These are phyloP conservation scores for Candida ficus DNA, from an alignment of 805 yeast genomes.

Conservation along the genomic window DNA sequence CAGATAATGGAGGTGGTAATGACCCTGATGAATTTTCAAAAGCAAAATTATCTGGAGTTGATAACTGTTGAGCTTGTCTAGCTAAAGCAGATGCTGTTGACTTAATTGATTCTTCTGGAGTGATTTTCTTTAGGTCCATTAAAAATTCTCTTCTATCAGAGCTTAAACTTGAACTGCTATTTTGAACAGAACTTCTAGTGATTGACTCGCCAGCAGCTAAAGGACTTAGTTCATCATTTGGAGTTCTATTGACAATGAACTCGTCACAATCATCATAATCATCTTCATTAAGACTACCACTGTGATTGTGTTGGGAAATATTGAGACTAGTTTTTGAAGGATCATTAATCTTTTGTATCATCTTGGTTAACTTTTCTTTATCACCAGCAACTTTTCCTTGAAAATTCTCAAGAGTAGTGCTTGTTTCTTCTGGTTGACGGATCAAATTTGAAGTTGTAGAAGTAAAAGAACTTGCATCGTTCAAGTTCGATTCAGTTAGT, in stretches of 20 bases:
- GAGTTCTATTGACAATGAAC: constrained; percentile 8
- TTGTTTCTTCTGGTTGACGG: constrained; percentile 1
- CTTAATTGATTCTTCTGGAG: background rate
- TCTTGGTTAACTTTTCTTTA: constrained; percentile 3
- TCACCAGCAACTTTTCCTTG: constrained; percentile 5
- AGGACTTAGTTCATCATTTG: no score
- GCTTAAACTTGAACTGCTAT: no score
- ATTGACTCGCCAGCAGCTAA: no score
- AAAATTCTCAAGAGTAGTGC: constrained; percentile 1
- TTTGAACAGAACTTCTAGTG: no score
- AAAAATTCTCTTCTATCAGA: no score
- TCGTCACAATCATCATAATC: constrained; percentile 13
- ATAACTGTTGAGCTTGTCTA: background rate
- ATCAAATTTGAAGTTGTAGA: constrained; percentile 8
- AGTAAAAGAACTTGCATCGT: background rate
- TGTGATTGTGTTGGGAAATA: background rate
- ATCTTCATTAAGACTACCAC: background rate
- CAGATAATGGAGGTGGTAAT: background rate
- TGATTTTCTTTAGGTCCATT: background rate
- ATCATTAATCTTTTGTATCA: constrained; percentile 4
- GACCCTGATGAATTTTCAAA: background rate
- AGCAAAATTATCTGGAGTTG: background rate
- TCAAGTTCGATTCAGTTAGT: background rate
- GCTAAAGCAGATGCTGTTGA: background rate
- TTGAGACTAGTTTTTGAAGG: background rate